phyloP scores from a whole-genome alignment of 2,329 filamentous ascomycete species.

The Plectosphaerella cucumerina region DNA sequence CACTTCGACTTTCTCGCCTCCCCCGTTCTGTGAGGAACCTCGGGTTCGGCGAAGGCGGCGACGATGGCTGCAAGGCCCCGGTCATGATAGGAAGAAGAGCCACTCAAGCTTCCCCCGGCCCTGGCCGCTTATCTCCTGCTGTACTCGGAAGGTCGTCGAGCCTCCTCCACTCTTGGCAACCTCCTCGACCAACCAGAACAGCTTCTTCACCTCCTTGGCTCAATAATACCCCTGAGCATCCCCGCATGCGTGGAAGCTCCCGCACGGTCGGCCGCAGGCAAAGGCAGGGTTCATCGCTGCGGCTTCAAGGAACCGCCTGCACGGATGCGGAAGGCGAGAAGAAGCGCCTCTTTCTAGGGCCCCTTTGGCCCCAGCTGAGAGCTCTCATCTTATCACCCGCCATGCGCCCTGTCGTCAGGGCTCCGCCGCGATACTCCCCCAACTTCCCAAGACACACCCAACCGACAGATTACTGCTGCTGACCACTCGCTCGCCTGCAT shows the following conservation, averaged over 20 bases:
- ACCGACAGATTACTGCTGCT: not conserved
- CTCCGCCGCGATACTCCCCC: not conserved
- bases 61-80: no score
- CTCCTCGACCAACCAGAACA: not conserved
- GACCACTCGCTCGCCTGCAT: not conserved
- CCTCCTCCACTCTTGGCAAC: not conserved
- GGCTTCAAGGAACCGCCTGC: not conserved
- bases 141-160: not conserved
- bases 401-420: not conserved
- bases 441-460: not conserved
- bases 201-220: not conserved
- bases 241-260: not conserved
- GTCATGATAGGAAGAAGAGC: no score
- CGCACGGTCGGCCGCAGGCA: not conserved
- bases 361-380: no score
- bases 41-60: no score
- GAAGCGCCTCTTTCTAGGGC: not conserved
- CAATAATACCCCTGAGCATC: not conserved
- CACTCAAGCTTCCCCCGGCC: not conserved
- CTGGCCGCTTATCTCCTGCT: not conserved
- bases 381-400: not conserved
- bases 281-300: not conserved
- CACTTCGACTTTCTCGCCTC: no score
- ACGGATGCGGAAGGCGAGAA: not conserved
- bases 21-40: no score